Evolutionary conservation across 2,329 filamentous ascomycete species (phyloP).

Genomic region (Myriosclerotinia curreyana): DNA sequence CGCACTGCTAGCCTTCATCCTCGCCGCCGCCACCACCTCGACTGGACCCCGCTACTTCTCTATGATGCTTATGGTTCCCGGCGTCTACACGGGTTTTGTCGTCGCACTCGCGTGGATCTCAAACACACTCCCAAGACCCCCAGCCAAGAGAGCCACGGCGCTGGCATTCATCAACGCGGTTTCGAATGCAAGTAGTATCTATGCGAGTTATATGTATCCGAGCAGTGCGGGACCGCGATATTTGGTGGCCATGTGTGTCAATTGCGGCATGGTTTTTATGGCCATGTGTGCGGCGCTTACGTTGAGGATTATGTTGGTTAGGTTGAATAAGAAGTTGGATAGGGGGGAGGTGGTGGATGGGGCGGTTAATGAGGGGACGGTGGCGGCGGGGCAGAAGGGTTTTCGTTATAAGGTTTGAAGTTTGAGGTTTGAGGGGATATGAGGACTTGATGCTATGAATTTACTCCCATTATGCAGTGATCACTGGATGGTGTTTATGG

Average conservation of each 20-base stretch:
- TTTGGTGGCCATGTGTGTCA: slow-evolving; percentile 59
- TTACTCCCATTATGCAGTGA: not conserved
- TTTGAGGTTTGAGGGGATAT: too few species aligned
- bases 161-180: slow-evolving; percentile 75
- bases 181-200: slow-evolving; percentile 64
- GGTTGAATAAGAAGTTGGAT: slow-evolving; percentile 68
- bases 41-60: slow-evolving; percentile 63
- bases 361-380: slow-evolving; percentile 26
- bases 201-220: slow-evolving; percentile 54
- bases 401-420: slow-evolving; percentile 19
- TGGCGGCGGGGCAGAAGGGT: slow-evolving; percentile 13
- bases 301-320: slow-evolving; percentile 60
- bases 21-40: slow-evolving; percentile 60
- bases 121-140: slow-evolving; percentile 71
- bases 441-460: not conserved
- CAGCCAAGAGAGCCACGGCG: slow-evolving; percentile 59
- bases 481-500: not conserved
- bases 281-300: slow-evolving; percentile 62
- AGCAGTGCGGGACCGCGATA: slow-evolving; percentile 30
- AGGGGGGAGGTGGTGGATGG: slow-evolving; percentile 52
- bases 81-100: slow-evolving; percentile 64
- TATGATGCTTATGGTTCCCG: slow-evolving; percentile 70
- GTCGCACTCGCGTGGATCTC: slow-evolving; percentile 72
- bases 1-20: slow-evolving; percentile 62
- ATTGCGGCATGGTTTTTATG: slow-evolving; percentile 62